These are phyloP conservation scores for Pulveroboletus frians DNA, from an alignment of 768 basidiomycete species.

Conservation along the genomic window DNA sequence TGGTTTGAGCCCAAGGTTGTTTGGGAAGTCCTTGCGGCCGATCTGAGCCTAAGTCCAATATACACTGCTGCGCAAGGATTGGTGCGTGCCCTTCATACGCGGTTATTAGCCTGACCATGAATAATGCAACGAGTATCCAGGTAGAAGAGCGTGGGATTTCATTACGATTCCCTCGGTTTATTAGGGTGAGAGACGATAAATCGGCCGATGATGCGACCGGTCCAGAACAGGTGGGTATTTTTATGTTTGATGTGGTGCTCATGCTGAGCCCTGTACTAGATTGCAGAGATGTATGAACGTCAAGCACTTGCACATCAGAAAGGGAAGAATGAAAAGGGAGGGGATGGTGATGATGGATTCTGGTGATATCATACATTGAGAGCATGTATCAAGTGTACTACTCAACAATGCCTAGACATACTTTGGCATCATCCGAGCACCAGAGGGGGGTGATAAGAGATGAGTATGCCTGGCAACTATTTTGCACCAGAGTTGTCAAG, in stretches of 20 bases:
- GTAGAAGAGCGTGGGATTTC: conserved; percentile 90
- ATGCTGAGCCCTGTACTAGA: conserved; percentile 37
- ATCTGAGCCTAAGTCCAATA: conserved; percentile 92
- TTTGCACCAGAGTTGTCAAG: conserved; percentile 29
- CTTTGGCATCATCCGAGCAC: neutral
- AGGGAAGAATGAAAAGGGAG: conserved; percentile 61
- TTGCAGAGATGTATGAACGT: conserved; percentile 90
- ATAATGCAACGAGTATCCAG: conserved; percentile 33
- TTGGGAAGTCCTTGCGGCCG: conserved; percentile 98
- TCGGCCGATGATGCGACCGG: conserved; percentile 86
- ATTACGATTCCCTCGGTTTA: conserved; percentile 91
- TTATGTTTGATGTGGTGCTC: neutral
- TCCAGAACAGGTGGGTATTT: conserved; percentile 72
- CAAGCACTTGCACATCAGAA: conserved; percentile 79
- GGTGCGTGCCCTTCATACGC: conserved; percentile 41
- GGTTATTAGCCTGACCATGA: conserved; percentile 1
- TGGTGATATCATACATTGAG: conserved; percentile 46
- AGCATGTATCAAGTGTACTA: conserved; percentile 13
- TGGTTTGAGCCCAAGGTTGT: conserved; percentile 98
- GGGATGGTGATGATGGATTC: conserved; percentile 67
- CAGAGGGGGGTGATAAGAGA: neutral
- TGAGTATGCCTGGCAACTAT: conserved; percentile 4
- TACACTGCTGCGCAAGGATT: conserved; percentile 92
- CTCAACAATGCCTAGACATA: conserved; percentile 5
- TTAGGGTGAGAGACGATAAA: conserved; percentile 92